Evolutionary conservation across 805 yeast genomes (phyloP).

Genomic region (Sungouiozyma intestinalis): DNA sequence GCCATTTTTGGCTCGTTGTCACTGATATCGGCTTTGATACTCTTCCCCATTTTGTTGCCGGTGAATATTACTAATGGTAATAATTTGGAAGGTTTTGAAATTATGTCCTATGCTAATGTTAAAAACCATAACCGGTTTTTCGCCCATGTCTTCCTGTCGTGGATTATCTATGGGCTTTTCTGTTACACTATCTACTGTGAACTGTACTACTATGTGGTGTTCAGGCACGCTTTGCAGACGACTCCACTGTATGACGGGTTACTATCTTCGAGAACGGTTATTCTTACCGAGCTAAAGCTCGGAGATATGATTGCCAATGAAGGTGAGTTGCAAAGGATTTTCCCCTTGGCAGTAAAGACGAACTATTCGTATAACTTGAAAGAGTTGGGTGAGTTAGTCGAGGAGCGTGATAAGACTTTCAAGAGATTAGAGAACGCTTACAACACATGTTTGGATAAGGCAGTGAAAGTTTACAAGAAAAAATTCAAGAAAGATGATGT

Average conservation of each 20-base stretch:
- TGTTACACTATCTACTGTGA: constrained; percentile 64
- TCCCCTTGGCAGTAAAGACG: constrained; percentile 50
- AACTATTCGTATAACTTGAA: constrained; percentile 57
- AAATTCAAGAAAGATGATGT: constrained; percentile 40
- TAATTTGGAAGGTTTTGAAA: constrained; percentile 46
- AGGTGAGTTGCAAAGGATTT: constrained; percentile 41
- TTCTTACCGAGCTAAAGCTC: constrained; percentile 55
- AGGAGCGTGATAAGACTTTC: constrained; percentile 55
- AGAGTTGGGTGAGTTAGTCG: constrained; percentile 43
- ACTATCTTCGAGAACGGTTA: constrained; percentile 58
- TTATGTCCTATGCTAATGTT: constrained; percentile 54
- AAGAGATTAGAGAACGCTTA: constrained; percentile 56
- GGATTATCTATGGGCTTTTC: constrained; percentile 61
- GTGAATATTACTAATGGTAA: constrained; percentile 65
- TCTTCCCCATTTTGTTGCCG: constrained; percentile 64
- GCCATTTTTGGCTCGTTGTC: constrained; percentile 45
- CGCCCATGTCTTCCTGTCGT: constrained; percentile 68
- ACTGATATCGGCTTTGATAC: constrained; percentile 40
- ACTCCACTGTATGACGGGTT: constrained; percentile 64
- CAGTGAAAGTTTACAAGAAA: constrained; percentile 47
- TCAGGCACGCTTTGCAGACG: constrained; percentile 64
- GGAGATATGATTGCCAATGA: constrained; percentile 35
- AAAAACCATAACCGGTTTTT: constrained; percentile 51
- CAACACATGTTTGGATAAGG: constrained; percentile 48
- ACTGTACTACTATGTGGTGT: constrained; percentile 56